Conservation (phyloP, 2,329 filamentous ascomycete genomes). For the Cordyceps sp. region DNA sequence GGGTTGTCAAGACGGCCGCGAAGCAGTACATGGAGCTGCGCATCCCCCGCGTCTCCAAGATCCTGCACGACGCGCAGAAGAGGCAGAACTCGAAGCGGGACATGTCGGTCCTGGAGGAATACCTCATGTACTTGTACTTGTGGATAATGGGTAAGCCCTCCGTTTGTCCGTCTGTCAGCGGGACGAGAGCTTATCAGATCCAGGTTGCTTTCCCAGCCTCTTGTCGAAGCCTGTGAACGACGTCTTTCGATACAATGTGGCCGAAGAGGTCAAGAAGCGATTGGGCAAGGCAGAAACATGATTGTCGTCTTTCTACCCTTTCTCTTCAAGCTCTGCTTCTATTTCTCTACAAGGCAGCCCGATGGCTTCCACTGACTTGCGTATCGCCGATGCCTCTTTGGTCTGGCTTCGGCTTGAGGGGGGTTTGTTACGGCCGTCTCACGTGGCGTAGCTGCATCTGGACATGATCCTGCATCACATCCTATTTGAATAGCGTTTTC, state of each 20-base stretch:
- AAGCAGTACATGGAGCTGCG: constrained; percentile 7
- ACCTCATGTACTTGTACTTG: constrained; percentile 7
- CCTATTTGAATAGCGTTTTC: too few species aligned
- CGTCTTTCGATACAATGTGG: constrained; percentile 6
- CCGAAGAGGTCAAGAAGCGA: constrained; percentile 5
- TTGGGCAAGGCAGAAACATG: constrained; percentile 3
- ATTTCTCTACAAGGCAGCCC: too few species aligned
- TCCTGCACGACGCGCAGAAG: constrained; percentile 4
- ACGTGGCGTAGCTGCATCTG: too few species aligned
- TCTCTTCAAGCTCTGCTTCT: too few species aligned
- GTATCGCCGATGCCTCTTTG: too few species aligned
- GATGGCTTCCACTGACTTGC: too few species aligned
- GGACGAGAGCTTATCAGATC: not conserved
- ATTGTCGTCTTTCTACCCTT: too few species aligned
- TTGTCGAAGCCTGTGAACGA: constrained; percentile 2
- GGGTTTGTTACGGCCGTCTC: too few species aligned
- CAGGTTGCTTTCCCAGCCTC: constrained; percentile 6
- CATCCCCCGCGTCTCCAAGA: constrained; percentile 6
- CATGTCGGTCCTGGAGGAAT: constrained; percentile 5
- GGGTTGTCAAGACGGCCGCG: constrained; percentile 5
- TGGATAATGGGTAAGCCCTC: constrained; percentile 5
- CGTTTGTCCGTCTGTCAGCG: too few species aligned
- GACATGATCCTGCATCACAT: too few species aligned
- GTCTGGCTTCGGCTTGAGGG: too few species aligned
- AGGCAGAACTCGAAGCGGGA: constrained; percentile 6